These are phyloP conservation scores for Fusarium sp. DNA, from an alignment of 2,329 filamentous ascomycete species.

Conservation along the genomic window DNA sequence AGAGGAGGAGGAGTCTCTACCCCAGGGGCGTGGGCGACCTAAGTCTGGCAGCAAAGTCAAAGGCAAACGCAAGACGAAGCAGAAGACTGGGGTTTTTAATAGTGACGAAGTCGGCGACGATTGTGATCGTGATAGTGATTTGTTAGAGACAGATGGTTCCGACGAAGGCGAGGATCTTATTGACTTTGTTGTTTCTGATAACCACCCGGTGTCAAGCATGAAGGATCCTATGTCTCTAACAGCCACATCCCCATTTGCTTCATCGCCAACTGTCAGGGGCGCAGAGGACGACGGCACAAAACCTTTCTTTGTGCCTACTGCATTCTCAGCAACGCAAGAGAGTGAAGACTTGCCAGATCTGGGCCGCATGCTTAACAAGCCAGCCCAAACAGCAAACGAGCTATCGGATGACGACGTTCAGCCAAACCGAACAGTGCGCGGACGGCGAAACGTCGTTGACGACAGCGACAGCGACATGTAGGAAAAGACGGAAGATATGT, in stretches of 20 bases:
- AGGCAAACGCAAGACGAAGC: conserved; percentile 40
- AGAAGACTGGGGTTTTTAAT: conserved; percentile 49
- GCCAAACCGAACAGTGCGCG: conserved; percentile 38
- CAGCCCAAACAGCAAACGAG: not conserved
- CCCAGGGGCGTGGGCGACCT: conserved; percentile 22
- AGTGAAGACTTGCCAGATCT: conserved; percentile 54
- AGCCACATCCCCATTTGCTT: conserved; percentile 34
- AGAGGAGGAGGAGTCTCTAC: conserved; percentile 32
- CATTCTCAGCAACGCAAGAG: conserved; percentile 55
- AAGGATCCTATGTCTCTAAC: conserved; percentile 48
- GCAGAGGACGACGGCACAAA: conserved; percentile 30
- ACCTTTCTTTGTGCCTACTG: conserved; percentile 54
- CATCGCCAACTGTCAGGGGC: conserved; percentile 34
- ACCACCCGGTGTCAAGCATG: conserved; percentile 55
- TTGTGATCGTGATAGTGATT: conserved; percentile 61
- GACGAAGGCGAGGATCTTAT: conserved; percentile 63
- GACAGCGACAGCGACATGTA: conserved; percentile 48
- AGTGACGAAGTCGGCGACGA: conserved; percentile 64
- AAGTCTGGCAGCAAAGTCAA: conserved; percentile 37
- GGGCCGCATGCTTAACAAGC: conserved; percentile 44
- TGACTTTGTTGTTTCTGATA: conserved; percentile 67
- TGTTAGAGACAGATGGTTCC: conserved; percentile 59
- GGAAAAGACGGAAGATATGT: not conserved
- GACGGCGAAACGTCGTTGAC: conserved; percentile 46
- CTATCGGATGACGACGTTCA: conserved; percentile 36